These are phyloP conservation scores for Gossypium longicalyx DNA, from an alignment of 345 rosid species.

Conservation along the genomic window DNA sequence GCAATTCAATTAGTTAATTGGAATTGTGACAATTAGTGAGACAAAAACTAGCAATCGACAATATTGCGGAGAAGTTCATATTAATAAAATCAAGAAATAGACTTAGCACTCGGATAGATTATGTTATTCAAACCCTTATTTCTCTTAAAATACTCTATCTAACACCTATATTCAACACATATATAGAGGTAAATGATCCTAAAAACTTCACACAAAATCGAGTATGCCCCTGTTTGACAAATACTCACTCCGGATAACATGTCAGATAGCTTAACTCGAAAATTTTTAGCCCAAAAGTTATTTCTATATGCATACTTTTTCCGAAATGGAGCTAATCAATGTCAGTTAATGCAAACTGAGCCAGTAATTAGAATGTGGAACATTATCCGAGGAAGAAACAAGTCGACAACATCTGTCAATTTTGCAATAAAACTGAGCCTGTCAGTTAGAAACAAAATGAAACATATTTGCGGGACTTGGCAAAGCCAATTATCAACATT, in stretches of 20 bases:
- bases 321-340: background rate
- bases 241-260: too few relatives aligned
- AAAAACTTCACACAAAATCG: too few relatives aligned
- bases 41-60: background rate
- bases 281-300: background rate
- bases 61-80: background rate
- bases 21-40: background rate
- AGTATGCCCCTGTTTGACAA: too few relatives aligned
- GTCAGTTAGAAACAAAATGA: background rate
- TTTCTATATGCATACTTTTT: background rate
- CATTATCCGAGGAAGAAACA: background rate
- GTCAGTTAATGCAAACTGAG: background rate
- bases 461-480: background rate
- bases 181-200: too few relatives aligned
- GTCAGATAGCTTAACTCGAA: background rate
- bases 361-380: background rate
- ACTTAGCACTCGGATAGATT: background rate
- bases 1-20: slow-evolving; percentile 1
- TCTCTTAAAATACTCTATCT: background rate
- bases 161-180: too few relatives aligned
- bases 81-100: background rate
- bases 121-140: background rate
- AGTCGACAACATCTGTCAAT: background rate
- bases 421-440: background rate
- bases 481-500: background rate